phyloP scores from a whole-genome alignment of 495 filamentous ascomycete species.

The Penicillium cosmopolitanum region DNA sequence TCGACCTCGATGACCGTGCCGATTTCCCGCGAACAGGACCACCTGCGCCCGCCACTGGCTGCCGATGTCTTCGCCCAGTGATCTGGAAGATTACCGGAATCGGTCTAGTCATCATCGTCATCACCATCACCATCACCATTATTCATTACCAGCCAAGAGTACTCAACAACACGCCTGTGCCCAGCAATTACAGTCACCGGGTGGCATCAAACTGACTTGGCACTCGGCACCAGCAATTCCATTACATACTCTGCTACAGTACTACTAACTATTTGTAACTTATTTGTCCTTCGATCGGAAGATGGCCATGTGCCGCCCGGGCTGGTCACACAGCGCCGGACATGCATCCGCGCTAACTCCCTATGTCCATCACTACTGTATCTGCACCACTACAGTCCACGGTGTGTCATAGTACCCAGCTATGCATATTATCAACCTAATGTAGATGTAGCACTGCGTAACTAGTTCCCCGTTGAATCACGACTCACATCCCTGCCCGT shows the following conservation, averaged over 20 bases:
- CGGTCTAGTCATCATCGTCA: constrained; percentile 7
- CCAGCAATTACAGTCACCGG: neutral
- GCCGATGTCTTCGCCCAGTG: constrained; percentile 12
- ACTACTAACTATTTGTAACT: neutral
- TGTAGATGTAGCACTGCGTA: too few species aligned
- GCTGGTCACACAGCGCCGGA: constrained; percentile 3
- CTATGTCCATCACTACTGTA: too few species aligned
- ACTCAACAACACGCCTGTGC: neutral
- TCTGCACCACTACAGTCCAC: too few species aligned
- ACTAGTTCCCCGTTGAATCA: too few species aligned
- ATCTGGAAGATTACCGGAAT: constrained; percentile 32
- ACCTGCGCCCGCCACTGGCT: constrained; percentile 15
- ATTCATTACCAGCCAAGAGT: constrained; percentile 19
- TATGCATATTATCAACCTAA: too few species aligned
- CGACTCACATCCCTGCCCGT: too few species aligned
- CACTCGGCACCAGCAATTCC: neutral
- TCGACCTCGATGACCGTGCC: constrained; percentile 26
- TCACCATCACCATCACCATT: neutral
- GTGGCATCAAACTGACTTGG: neutral
- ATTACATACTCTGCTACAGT: neutral
- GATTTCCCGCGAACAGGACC: constrained; percentile 20
- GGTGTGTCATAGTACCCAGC: too few species aligned
- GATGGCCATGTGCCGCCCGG: neutral
- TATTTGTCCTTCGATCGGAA: neutral
- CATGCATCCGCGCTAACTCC: too few species aligned